Percentiles rank a stretch among this genome's conserved stretches.
phyloP scores from a whole-genome alignment of 148 eudicot species.

The Diospyros kaki region DNA sequence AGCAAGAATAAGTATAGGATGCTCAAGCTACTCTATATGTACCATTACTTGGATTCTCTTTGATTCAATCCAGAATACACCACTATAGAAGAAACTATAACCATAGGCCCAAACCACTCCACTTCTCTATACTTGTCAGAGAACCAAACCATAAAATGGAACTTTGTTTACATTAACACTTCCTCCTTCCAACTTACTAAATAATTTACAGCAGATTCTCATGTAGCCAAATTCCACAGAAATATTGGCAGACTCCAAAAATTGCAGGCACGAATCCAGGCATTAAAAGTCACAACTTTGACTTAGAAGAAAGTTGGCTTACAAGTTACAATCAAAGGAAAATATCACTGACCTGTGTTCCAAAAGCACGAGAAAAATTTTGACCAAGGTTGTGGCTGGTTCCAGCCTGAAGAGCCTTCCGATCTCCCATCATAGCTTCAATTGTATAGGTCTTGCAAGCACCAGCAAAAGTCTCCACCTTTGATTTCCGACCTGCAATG shows the following conservation, averaged over 20 bases:
- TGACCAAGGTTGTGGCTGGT: slow-evolving; percentile 99
- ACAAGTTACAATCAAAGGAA: neutral
- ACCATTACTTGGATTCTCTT: neutral
- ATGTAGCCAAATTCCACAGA: neutral
- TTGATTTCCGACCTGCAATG: slow-evolving; percentile 91
- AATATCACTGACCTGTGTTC: slow-evolving; percentile 56
- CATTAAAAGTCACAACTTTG: too few relatives aligned
- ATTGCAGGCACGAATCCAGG: neutral
- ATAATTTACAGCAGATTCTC: neutral
- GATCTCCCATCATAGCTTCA: slow-evolving; percentile 99
- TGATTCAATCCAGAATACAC: too few relatives aligned
- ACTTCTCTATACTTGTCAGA: too few relatives aligned
- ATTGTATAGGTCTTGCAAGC: slow-evolving; percentile 89
- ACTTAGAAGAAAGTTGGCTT: neutral
- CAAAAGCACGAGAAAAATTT: slow-evolving; percentile 97
- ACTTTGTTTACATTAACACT: too few relatives aligned
- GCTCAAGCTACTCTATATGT: neutral
- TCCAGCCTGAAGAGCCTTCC: slow-evolving; percentile 97
- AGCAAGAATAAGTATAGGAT: neutral
- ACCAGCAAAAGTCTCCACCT: slow-evolving; percentile 98
- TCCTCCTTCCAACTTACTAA: neutral
- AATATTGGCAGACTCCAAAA: neutral
- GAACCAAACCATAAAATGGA: too few relatives aligned
- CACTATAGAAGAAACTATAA: too few relatives aligned
- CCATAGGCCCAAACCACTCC: too few relatives aligned